Evolutionary conservation across 768 basidiomycete species (phyloP).

Genomic region (Termitomyces sp.): DNA sequence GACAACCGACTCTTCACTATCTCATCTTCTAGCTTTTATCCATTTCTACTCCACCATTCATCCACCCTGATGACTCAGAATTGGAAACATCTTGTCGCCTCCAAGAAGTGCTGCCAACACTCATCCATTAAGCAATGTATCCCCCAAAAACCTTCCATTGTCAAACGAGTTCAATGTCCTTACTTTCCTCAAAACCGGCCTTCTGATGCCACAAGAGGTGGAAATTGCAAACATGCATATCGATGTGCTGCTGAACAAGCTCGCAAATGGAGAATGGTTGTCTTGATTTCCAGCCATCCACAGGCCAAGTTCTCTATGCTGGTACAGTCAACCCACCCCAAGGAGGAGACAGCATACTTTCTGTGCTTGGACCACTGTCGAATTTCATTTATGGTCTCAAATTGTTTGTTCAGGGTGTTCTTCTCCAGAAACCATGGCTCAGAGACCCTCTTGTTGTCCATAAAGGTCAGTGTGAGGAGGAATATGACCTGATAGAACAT

Average conservation of each 20-base stretch:
- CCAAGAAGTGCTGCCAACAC: slow-evolving; percentile 50
- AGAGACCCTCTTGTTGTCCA: no score
- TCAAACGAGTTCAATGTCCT: slow-evolving; percentile 48
- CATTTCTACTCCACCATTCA: no score
- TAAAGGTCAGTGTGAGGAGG: no score
- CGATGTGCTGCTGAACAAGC: slow-evolving; percentile 43
- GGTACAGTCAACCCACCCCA: slow-evolving; percentile 30
- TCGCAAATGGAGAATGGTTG: slow-evolving; percentile 53
- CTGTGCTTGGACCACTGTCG: no score
- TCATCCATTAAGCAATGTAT: slow-evolving; percentile 60
- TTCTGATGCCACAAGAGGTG: slow-evolving; percentile 50
- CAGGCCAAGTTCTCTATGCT: slow-evolving; percentile 64
- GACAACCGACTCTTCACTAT: no score
- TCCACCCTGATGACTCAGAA: slow-evolving; percentile 18
- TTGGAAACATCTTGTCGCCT: slow-evolving; percentile 52
- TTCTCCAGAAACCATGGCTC: no score
- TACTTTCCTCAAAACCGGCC: slow-evolving; percentile 48
- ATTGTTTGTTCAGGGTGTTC: no score
- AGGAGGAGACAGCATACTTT: no score
- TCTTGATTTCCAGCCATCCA: slow-evolving; percentile 65
- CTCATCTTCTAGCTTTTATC: no score
- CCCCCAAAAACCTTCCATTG: slow-evolving; percentile 42
- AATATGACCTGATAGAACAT: no score
- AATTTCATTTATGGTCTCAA: no score
- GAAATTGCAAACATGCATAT: slow-evolving; percentile 42